Conservation (phyloP, 129 eudicot genomes). For the Pittosporum tobira region DNA sequence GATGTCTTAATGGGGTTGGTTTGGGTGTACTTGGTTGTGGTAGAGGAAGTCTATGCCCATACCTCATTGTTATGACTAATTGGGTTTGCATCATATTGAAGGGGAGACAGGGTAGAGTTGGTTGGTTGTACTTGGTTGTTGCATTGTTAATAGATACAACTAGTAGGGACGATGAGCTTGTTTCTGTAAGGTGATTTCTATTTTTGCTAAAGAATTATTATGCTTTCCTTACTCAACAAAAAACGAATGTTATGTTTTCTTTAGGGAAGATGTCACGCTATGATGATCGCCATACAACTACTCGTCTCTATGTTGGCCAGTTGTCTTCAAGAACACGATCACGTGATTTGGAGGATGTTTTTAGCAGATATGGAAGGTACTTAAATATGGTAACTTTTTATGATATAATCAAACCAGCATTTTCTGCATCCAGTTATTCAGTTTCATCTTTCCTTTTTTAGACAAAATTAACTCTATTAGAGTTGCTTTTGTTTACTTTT, state of each 20-base stretch:
- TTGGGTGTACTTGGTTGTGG: no score
- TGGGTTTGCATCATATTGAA: no score
- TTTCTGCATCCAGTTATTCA: neutral
- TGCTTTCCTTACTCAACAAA: no score
- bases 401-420: neutral
- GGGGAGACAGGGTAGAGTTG: no score
- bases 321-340: constrained; percentile 74
- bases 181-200: no score
- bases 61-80: no score
- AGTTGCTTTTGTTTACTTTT: neutral
- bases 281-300: constrained; percentile 65
- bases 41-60: no score
- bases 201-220: no score
- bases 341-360: constrained; percentile 68
- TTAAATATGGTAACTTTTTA: neutral
- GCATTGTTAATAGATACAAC: no score
- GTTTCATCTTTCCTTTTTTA: neutral
- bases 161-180: no score
- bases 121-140: no score
- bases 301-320: constrained; percentile 87
- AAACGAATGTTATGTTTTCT: neutral
- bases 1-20: no score
- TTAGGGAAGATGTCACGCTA: constrained; percentile 60
- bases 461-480: neutral
- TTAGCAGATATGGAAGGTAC: constrained; percentile 91